Percentiles rank a stretch among this genome's conserved stretches.
These are phyloP conservation scores for Trichoderma sp. DNA, from an alignment of 2,329 filamentous ascomycete species.

Conservation along the genomic window DNA sequence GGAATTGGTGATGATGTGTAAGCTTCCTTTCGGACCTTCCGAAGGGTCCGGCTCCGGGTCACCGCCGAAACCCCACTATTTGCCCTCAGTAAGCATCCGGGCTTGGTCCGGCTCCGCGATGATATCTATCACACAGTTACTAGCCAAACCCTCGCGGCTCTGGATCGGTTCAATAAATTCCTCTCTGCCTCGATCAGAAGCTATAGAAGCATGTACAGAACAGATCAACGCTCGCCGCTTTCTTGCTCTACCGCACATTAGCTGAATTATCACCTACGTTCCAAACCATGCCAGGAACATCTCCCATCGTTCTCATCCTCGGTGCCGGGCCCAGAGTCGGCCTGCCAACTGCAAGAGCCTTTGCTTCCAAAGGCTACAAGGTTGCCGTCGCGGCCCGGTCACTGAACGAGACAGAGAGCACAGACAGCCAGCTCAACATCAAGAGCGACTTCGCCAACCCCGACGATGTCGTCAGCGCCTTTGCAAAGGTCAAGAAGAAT, in stretches of 20 bases:
- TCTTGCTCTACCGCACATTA: not conserved
- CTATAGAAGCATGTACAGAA: not conserved
- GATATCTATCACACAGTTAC: not conserved
- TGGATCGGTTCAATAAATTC: not conserved
- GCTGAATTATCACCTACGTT: not conserved
- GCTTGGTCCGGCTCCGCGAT: not conserved
- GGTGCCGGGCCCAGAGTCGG: conserved; percentile 15
- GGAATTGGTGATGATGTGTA: not conserved
- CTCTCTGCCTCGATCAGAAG: not conserved
- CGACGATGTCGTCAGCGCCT: conserved; percentile 17
- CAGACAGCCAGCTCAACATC: conserved; percentile 14
- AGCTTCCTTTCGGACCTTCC: conserved; percentile 17
- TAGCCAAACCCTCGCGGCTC: not conserved
- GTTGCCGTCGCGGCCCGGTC: conserved; percentile 19
- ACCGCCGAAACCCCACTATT: not conserved
- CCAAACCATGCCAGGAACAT: conserved; percentile 6
- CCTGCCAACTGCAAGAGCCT: not conserved
- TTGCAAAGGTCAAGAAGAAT: not conserved
- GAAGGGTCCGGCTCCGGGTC: conserved; percentile 14
- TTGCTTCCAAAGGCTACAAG: conserved; percentile 18
- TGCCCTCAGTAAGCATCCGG: not conserved
- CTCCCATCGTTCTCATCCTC: conserved; percentile 11
- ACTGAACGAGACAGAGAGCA: conserved; percentile 18
- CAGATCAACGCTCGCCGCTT: not conserved
- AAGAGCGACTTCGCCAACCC: conserved; percentile 16